Conservation (phyloP, 345 rosid genomes). For the Toxicodendron radicans region DNA sequence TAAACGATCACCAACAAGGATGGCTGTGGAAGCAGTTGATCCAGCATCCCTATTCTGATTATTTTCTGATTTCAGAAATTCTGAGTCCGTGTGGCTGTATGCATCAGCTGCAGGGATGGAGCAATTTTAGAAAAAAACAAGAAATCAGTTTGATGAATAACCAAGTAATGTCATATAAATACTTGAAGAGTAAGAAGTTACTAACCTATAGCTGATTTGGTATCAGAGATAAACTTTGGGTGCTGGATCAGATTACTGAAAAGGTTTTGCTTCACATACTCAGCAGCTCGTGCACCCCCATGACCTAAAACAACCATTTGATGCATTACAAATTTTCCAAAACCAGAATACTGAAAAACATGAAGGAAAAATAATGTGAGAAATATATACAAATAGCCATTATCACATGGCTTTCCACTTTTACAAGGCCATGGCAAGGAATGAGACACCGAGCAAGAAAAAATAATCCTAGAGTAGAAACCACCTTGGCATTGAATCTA, state of each 20-base stretch:
- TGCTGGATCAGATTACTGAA: constrained; percentile 92
- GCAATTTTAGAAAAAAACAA: constrained; percentile 16
- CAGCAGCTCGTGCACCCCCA: constrained; percentile 99
- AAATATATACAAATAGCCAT: constrained; percentile 7
- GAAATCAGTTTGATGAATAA: constrained; percentile 22
- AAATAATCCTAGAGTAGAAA: constrained; percentile 8
- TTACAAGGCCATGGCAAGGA: background rate
- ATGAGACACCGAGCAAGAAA: constrained; percentile 12
- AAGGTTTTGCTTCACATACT: constrained; percentile 90
- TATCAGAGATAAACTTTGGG: constrained; percentile 95
- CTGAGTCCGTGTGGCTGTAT: constrained; percentile 87
- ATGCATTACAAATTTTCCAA: background rate
- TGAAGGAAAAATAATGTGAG: background rate
- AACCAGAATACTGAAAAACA: background rate
- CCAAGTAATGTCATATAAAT: background rate
- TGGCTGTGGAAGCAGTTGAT: constrained; percentile 97
- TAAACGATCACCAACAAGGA: constrained; percentile 88
- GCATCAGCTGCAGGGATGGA: constrained; percentile 71
- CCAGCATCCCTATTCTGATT: constrained; percentile 98
- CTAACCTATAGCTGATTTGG: constrained; percentile 88
- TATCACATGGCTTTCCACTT: background rate
- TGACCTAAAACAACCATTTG: constrained; percentile 65
- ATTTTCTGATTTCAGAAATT: constrained; percentile 87
- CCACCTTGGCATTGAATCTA: constrained; percentile 12
- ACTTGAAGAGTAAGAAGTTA: constrained; percentile 5